Evolutionary conservation across 2,329 filamentous ascomycete species (phyloP), one percentile per base, ranked within the genome.

Genomic region (Pyrenophora tritici-repentis): DNA sequence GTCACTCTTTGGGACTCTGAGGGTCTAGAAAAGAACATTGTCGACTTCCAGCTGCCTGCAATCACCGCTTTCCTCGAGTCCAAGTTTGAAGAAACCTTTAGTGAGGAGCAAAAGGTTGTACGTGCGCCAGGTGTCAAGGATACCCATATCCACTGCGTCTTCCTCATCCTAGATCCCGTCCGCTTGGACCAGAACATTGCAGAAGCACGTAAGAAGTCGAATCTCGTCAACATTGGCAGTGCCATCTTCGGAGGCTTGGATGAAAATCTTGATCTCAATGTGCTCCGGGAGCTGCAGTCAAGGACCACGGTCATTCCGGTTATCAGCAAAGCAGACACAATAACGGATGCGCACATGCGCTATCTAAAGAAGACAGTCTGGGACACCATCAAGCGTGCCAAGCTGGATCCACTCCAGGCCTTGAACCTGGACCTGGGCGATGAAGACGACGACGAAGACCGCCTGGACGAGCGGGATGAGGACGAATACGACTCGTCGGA

Each of bases 51-150:
- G 75, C 80, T 99, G 60, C 86, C 92, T 55, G 91, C 96, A 71
- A 92, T 97, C 80, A 87, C 89, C 29, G 83, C 88, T 7, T 99
- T 99, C 77, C 80, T 99, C 53, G 94, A 99, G 79, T 93, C 89
- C 79, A 97, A 97, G 75, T 99, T 99, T 64, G 93, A 99, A 73
- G 94, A 99, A 68, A 97, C 94, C 0, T 96, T 99, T 72, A 86
- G 86, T 41, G 94, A 99, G 76, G 94, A 99, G 79, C 96, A 96
- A 83, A 97, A 97, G 79, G 92, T 99, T 39, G 82, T 97, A 56
- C 89, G 94, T 66, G 91, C 92, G 45, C 93, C 94, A 20, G 93
- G 92, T 48, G 89, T 90, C 59, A 90, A 91, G 72, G 94, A 99
- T 78, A 97, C 93, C 42, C 94, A 99, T 73, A 96, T 99, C 60